Base-by-base conservation (phyloP, 495 filamentous ascomycete species). In the Diplogelasinospora grovesii region DNA sequence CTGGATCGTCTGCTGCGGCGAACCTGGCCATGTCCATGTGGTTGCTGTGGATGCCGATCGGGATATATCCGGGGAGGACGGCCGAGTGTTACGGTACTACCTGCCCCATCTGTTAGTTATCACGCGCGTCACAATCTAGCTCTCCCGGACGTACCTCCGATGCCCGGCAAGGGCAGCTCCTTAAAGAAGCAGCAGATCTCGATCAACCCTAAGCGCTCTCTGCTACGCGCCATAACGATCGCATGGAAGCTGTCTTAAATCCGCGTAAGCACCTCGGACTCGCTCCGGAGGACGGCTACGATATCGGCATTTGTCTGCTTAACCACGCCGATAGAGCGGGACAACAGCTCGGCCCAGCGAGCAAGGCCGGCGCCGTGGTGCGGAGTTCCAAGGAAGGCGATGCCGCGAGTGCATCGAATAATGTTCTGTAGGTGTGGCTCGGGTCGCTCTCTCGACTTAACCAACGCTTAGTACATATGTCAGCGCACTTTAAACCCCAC, bases 11-110 rank as follows among this genome's bases (percentile, higher is more conserved):
- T 16, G 18, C 20, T 1, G 16, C 24, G 20, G 11, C 10, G 40
- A 70, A 70, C 41, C 52, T 64, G 24, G 55, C 43, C 67, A 71
- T 71, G 21, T 63, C 65, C 54, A 56, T 66, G 36, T 72, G 66
- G 45, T 72, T 62, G 9, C 31, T 44, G 23, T 49, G 63, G 23
- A 72, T 60, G 0, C 59, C 57, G 29, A 66, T 63, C 8, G 44
- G 36, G 5, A 43, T 47, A 30, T 66, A 66, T 8, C 56, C 60
- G 0, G 57, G 49, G 7, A 72, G 41, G 19, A 51, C 60, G 11
- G 68, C 65, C 6, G 67, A 72, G 10, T 61, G 16, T 26, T 52
- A 43, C 20, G 66, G 55, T 20, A 67, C 65, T 11, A 69, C 58
- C 48, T 58, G 27, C 9, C 4, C 35, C 2, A 40, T 38, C 7